Conservation (phyloP, 192 early-diverging fungal genomes). For the Bifiguratus adelaidae region DNA sequence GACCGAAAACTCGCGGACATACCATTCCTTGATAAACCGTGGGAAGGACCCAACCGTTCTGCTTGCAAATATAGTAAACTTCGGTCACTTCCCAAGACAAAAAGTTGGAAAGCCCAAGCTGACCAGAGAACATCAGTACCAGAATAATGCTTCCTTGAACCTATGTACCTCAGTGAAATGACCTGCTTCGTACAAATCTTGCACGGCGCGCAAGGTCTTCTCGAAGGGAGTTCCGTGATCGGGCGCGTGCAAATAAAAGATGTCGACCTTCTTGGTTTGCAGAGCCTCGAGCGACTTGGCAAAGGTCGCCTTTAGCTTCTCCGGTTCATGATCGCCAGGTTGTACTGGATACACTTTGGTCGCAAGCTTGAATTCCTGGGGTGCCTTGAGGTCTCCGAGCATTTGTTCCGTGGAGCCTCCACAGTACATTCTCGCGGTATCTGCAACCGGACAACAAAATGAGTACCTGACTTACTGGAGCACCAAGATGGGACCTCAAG, state of each 20-base stretch:
- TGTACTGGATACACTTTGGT: constrained; percentile 44
- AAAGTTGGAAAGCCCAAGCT: constrained; percentile 29
- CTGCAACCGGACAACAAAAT: neutral
- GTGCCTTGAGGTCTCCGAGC: constrained; percentile 7
- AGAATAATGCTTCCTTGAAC: neutral
- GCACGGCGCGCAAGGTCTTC: constrained; percentile 35
- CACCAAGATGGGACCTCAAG: neutral
- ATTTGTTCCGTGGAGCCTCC: constrained; percentile 39
- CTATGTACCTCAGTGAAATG: constrained; percentile 23
- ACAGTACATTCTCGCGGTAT: constrained; percentile 32
- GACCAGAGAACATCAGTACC: neutral
- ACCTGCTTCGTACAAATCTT: constrained; percentile 42
- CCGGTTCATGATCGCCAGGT: constrained; percentile 22
- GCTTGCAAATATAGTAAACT: constrained; percentile 23
- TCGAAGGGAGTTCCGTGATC: constrained; percentile 42
- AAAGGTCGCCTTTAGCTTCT: constrained; percentile 12
- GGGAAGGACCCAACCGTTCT: constrained; percentile 23
- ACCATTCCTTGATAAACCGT: constrained; percentile 30
- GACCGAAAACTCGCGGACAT: neutral
- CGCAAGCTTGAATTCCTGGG: constrained; percentile 26
- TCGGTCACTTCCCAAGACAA: constrained; percentile 22
- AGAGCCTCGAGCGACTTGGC: constrained; percentile 30
- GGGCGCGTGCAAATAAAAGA: constrained; percentile 54
- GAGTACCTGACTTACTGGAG: neutral
- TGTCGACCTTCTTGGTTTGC: constrained; percentile 32